These are phyloP conservation scores for Vitis rotundifolia DNA, from an alignment of 164 flowering plant genomes.

Conservation along the genomic window DNA sequence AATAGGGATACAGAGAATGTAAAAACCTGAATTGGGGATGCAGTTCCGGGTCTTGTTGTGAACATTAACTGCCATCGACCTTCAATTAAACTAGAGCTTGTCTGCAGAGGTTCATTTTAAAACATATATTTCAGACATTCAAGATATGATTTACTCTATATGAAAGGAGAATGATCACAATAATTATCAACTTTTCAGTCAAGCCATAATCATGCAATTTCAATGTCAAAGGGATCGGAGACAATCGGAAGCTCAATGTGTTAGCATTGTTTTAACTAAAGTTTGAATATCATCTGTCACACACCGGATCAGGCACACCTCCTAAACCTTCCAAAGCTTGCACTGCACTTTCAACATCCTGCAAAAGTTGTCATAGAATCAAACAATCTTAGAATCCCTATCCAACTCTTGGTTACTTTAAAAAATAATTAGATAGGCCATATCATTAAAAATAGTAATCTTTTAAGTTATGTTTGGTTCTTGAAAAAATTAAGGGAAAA, in stretches of 20 bases:
- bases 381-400: neutral
- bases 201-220: neutral
- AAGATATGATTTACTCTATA: neutral
- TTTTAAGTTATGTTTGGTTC: too few species aligned
- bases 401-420: too few species aligned
- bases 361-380: slow-evolving; percentile 10
- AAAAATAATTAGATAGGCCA: too few species aligned
- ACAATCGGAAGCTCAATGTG: neutral
- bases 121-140: neutral
- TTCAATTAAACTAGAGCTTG: slow-evolving; percentile 78
- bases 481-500: neutral
- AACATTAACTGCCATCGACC: slow-evolving; percentile 92
- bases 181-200: neutral
- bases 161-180: neutral
- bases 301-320: slow-evolving; percentile 81
- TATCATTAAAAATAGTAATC: too few species aligned
- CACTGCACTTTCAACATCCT: slow-evolving; percentile 84
- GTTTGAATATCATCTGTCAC: slow-evolving; percentile 3
- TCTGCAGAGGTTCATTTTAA: slow-evolving; percentile 41
- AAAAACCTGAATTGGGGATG: slow-evolving; percentile 89
- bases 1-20: neutral
- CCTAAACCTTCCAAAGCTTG: slow-evolving; percentile 57
- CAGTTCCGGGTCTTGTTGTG: slow-evolving; percentile 94
- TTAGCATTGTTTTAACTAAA: neutral
- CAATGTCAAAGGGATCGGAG: too few species aligned